Evolutionary conservation across 768 basidiomycete genomes (phyloP).

Genomic region (Termitomyces sp.): DNA sequence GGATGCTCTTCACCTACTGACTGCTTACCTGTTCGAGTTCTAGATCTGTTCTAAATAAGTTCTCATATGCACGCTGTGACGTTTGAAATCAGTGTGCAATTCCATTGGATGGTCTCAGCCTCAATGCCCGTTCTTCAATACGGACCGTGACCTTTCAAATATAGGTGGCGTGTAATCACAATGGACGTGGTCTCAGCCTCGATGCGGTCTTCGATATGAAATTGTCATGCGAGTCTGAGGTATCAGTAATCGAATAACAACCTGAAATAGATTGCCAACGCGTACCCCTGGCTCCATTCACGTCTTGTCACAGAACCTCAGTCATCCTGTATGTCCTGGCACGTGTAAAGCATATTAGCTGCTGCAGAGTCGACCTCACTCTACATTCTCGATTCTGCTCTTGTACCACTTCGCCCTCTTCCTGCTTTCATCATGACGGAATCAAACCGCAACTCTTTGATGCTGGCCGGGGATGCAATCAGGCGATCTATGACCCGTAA

Average conservation of each 20-base stretch:
- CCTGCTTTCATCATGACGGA: constrained; percentile 7
- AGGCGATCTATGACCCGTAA: constrained; percentile 19
- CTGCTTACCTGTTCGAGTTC: background rate
- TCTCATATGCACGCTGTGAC: background rate
- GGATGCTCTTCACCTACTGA: background rate
- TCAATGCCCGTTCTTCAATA: background rate
- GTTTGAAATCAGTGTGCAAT: background rate
- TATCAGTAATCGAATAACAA: no score
- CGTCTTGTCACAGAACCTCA: background rate
- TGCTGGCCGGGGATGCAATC: constrained; percentile 13
- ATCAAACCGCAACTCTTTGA: constrained; percentile 17
- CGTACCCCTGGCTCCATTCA: background rate
- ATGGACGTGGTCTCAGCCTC: background rate
- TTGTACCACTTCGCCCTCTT: background rate
- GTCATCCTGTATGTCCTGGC: background rate
- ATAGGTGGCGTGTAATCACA: background rate
- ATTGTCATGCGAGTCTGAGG: background rate
- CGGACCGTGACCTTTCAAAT: background rate
- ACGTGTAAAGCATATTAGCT: background rate
- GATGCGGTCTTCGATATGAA: background rate
- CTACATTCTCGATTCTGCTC: background rate
- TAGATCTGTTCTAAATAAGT: background rate
- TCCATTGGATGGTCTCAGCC: background rate
- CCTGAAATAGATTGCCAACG: background rate
- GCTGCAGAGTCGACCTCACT: background rate